Conservation (phyloP, 257 asterid species). For the Lycium barbarum region DNA sequence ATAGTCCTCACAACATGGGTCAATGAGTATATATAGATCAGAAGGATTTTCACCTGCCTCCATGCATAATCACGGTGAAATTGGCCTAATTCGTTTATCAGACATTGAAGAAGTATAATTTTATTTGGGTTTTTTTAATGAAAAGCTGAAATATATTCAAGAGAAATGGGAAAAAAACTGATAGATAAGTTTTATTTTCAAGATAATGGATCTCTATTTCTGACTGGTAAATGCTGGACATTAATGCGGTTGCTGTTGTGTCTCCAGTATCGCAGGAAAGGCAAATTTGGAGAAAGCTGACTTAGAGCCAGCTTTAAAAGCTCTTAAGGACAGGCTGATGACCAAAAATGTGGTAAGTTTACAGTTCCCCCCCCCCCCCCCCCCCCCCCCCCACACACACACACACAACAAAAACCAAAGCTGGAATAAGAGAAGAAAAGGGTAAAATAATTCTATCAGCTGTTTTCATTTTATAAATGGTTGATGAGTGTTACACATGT, state of each 20-base stretch:
- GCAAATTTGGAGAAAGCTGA: slow-evolving; percentile 88
- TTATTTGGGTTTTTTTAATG: neutral
- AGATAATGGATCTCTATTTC: neutral
- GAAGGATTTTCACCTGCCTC: neutral
- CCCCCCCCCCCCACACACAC: neutral
- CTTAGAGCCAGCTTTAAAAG: slow-evolving; percentile 91
- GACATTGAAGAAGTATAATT: neutral
- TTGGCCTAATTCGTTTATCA: neutral
- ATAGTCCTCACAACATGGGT: slow-evolving; percentile 1
- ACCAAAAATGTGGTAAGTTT: slow-evolving; percentile 95
- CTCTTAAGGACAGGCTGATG: slow-evolving; percentile 98
- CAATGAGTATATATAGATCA: neutral
- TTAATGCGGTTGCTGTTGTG: neutral
- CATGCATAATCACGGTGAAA: neutral
- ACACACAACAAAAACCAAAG: too few species aligned
- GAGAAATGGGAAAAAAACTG: neutral
- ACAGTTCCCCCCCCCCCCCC: neutral
- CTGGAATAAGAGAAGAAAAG: neutral
- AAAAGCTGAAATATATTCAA: slow-evolving; percentile 3
- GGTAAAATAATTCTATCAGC: neutral
- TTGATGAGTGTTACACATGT: slow-evolving; percentile 28
- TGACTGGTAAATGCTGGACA: neutral
- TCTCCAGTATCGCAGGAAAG: slow-evolving; percentile 85
- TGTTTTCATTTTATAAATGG: neutral
- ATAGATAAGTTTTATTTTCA: neutral